Evolutionary conservation across 2,329 filamentous ascomycete genomes (phyloP).

Genomic region (Elsinoe perseae): DNA sequence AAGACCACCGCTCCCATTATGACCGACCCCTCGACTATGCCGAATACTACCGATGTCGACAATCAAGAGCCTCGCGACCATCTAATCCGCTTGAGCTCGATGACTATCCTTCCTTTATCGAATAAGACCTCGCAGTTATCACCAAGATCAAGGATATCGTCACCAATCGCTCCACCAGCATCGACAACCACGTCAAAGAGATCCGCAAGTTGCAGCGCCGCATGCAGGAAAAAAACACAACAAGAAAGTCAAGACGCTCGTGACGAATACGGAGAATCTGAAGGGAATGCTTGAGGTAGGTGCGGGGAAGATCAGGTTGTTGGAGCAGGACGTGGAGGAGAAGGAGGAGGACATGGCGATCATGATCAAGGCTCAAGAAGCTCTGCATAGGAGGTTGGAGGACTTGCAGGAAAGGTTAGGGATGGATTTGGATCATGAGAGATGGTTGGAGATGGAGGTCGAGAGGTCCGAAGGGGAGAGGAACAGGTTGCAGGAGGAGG

Average conservation of each 20-base stretch:
- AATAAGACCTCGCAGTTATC: neutral
- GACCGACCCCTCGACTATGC: no score
- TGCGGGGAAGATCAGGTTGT: constrained; percentile 25
- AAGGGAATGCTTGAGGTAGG: constrained; percentile 23
- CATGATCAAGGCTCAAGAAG: neutral
- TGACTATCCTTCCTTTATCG: neutral
- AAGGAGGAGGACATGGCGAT: neutral
- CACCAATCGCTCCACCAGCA: neutral
- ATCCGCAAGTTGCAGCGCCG: neutral
- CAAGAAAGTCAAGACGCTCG: neutral
- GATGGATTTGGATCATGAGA: neutral
- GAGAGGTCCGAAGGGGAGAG: constrained; percentile 40
- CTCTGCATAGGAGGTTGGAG: neutral
- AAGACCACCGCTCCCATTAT: no score
- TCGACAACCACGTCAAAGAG: neutral
- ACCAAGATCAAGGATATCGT: neutral
- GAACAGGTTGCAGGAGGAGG: constrained; percentile 43
- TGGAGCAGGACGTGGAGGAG: neutral
- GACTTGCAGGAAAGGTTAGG: neutral
- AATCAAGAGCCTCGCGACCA: neutral
- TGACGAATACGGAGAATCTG: neutral
- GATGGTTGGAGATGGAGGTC: constrained; percentile 21
- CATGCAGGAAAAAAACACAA: neutral
- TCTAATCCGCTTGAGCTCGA: neutral
- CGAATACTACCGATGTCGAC: neutral